These are phyloP conservation scores for Fallopia convolvulus DNA, from an alignment of 148 eudicot species.

Conservation along the genomic window DNA sequence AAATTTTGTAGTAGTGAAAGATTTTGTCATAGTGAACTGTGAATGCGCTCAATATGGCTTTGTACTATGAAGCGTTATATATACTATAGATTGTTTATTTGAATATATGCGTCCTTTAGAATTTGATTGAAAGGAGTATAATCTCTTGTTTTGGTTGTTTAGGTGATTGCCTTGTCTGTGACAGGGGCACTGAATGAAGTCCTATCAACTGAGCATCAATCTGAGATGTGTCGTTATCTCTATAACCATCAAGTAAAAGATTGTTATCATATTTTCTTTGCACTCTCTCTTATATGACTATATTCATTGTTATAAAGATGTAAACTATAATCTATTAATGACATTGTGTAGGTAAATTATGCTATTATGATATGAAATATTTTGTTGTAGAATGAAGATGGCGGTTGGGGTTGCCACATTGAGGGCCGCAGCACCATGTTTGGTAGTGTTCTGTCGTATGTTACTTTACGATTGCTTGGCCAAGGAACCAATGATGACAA, in stretches of 20 bases:
- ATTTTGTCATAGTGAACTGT: neutral
- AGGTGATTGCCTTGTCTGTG: conserved; percentile 74
- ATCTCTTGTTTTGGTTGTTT: conserved; percentile 20
- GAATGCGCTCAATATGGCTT: neutral
- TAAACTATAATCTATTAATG: too few relatives aligned
- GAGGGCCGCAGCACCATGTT: conserved; percentile 98
- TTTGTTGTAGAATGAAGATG: conserved; percentile 73
- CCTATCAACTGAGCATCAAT: conserved; percentile 69
- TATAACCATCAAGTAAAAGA: conserved; percentile 86
- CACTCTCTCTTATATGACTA: too few relatives aligned
- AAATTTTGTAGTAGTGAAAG: too few relatives aligned
- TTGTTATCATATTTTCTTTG: too few relatives aligned
- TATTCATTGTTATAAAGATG: too few relatives aligned
- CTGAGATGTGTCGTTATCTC: conserved; percentile 83
- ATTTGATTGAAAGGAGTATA: conserved; percentile 10
- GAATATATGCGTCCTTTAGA: neutral
- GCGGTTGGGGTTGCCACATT: conserved; percentile 99
- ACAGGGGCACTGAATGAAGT: conserved; percentile 87
- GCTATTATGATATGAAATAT: neutral
- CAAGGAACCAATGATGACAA: conserved; percentile 73
- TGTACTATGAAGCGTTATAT: neutral
- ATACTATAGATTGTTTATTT: neutral
- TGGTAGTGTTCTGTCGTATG: conserved; percentile 79
- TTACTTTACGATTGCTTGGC: conserved; percentile 92
- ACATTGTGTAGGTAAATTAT: too few relatives aligned